Evolutionary conservation across 2,329 filamentous ascomycete species (phyloP).

Genomic region (Pseudogymnoascus sp.): DNA sequence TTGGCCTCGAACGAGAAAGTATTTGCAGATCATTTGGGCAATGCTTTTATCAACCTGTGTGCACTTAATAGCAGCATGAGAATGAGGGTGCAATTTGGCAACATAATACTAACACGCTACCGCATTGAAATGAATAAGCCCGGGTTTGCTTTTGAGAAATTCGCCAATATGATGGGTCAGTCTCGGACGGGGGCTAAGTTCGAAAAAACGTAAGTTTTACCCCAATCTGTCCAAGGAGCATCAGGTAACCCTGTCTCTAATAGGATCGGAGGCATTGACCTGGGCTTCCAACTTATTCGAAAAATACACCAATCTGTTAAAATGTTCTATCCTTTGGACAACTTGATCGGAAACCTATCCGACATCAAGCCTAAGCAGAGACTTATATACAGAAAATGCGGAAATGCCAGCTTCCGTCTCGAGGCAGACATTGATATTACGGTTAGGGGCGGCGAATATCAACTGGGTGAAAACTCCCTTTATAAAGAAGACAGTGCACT

Average conservation of each 20-base stretch:
- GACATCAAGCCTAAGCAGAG: conserved; percentile 12
- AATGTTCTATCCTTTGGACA: conserved; percentile 10
- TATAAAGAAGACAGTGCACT: conserved; percentile 3
- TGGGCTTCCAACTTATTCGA: not conserved
- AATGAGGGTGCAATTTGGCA: conserved; percentile 28
- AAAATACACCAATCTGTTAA: not conserved
- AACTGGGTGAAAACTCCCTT: conserved; percentile 3
- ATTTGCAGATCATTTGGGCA: conserved; percentile 19
- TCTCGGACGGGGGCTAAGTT: conserved; percentile 20
- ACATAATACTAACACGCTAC: conserved; percentile 20
- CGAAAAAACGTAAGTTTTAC: conserved; percentile 25
- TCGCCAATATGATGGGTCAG: conserved; percentile 23
- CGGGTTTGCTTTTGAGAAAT: conserved; percentile 18
- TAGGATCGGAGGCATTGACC: conserved; percentile 3
- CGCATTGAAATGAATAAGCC: conserved; percentile 17
- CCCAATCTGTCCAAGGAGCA: not conserved
- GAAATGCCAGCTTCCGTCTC: not conserved
- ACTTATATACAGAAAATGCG: conserved; percentile 1
- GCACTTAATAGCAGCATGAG: conserved; percentile 24
- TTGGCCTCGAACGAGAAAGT: conserved; percentile 14
- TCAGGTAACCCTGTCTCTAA: not conserved
- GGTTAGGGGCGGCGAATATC: not conserved
- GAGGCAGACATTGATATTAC: conserved; percentile 13
- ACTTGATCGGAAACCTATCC: not conserved
- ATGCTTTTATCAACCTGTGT: conserved; percentile 19